A percentile compares a stretch with the other conserved stretches of the same genome.
Evolutionary conservation across 192 early-diverging fungal species (phyloP).

Genomic region (Entomortierella lignicola): DNA sequence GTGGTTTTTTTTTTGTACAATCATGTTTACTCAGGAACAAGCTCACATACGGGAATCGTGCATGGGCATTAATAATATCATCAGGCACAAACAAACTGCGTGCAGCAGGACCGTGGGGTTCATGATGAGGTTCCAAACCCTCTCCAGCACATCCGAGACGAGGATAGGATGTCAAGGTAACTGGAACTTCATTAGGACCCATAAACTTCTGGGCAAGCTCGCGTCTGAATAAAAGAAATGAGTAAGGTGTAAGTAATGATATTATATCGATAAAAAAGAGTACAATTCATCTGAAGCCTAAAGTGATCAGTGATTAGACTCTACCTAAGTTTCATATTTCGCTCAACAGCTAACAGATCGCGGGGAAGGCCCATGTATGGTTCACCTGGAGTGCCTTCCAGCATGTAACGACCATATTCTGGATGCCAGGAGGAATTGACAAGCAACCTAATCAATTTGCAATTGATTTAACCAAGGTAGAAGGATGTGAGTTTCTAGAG

Average conservation of each 20-base stretch:
- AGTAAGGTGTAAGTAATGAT: neutral
- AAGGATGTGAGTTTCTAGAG: slow-evolving; percentile 5
- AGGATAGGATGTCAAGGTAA: slow-evolving; percentile 91
- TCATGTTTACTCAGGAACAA: neutral
- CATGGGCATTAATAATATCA: slow-evolving; percentile 94
- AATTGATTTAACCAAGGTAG: slow-evolving; percentile 9
- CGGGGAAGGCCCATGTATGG: slow-evolving; percentile 89
- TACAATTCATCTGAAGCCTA: slow-evolving; percentile 6
- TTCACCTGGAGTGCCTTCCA: slow-evolving; percentile 92
- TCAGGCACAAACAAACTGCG: slow-evolving; percentile 94
- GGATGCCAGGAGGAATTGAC: slow-evolving; percentile 91
- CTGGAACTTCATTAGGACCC: slow-evolving; percentile 76
- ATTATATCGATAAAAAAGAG: neutral
- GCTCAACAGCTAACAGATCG: slow-evolving; percentile 86
- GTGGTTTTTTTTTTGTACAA: too few relatives aligned
- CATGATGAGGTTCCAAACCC: slow-evolving; percentile 76
- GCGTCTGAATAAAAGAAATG: slow-evolving; percentile 61
- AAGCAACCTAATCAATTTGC: slow-evolving; percentile 49
- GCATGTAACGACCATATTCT: slow-evolving; percentile 97
- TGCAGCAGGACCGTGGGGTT: slow-evolving; percentile 74
- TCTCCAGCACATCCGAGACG: slow-evolving; percentile 85
- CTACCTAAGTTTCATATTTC: slow-evolving; percentile 81
- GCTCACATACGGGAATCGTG: slow-evolving; percentile 80
- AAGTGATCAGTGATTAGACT: neutral
- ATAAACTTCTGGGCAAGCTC: slow-evolving; percentile 71